Percentiles rank a stretch among this genome's conserved stretches.
phyloP scores from a whole-genome alignment of 352 stramenopile genomes.

The Saprolegnia diclina region DNA sequence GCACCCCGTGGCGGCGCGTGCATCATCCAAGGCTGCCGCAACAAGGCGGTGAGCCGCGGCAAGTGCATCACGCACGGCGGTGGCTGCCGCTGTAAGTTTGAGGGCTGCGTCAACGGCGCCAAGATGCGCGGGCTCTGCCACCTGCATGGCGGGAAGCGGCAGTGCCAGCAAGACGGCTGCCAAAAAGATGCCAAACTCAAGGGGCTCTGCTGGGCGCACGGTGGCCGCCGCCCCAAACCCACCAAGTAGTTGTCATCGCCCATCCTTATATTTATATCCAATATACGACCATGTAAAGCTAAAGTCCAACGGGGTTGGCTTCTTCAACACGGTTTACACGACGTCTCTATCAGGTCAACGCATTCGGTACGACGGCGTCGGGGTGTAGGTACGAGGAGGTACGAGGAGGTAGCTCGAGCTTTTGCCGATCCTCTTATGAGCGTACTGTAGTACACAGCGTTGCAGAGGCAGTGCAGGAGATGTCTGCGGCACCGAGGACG shows the following conservation, averaged over 20 bases:
- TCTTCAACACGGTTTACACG: neutral
- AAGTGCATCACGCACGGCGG: conserved; percentile 29
- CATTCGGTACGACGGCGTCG: no score
- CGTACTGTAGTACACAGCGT: no score
- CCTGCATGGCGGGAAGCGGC: conserved; percentile 5
- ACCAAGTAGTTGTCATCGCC: neutral
- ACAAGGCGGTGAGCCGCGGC: conserved; percentile 26
- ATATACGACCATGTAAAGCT: no score
- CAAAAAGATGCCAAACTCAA: conserved; percentile 29
- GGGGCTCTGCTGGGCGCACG: conserved; percentile 30
- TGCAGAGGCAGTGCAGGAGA: no score
- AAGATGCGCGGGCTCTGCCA: conserved; percentile 13
- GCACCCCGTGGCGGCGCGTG: conserved; percentile 21
- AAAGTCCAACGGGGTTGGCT: neutral
- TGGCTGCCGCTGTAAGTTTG: conserved; percentile 22
- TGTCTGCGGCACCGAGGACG: no score
- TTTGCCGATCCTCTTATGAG: no score
- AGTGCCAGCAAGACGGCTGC: conserved; percentile 28
- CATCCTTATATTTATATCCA: conserved; percentile 9
- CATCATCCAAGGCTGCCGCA: conserved; percentile 24
- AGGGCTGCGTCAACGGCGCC: conserved; percentile 20
- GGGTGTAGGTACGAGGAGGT: no score
- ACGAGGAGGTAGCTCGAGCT: no score
- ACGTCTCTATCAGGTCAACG: no score
- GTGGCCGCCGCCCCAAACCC: conserved; percentile 13